Percentiles rank a stretch among this genome's conserved stretches.
These are phyloP conservation scores for Canariomyces notabilis DNA, from an alignment of 2,329 filamentous ascomycete genomes.

Conservation along the genomic window DNA sequence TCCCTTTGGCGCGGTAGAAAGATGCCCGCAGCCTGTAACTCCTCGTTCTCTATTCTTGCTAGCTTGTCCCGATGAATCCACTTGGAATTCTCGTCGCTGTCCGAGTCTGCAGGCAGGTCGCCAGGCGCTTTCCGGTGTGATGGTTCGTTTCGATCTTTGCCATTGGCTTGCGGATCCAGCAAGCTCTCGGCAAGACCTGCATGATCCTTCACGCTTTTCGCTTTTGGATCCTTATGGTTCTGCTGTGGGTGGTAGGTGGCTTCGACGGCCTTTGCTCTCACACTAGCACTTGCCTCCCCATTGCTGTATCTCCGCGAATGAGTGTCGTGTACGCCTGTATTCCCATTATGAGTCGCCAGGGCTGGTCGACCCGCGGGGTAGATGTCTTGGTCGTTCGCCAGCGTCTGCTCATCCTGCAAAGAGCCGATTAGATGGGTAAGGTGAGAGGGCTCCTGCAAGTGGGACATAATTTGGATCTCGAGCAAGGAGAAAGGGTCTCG, in stretches of 20 bases:
- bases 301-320: constrained; percentile 11
- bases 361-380: constrained; percentile 16
- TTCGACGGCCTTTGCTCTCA: constrained; percentile 16
- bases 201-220: constrained; percentile 37
- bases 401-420: constrained; percentile 17
- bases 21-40: constrained; percentile 74
- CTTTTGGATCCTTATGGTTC: constrained; percentile 30
- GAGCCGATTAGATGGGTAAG: constrained; percentile 11
- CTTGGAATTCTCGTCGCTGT: constrained; percentile 56
- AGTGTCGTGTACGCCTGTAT: constrained; percentile 16
- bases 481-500: background rate
- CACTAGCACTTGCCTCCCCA: constrained; percentile 14
- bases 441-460: constrained; percentile 5
- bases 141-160: constrained; percentile 19
- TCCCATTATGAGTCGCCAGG: constrained; percentile 25
- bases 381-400: constrained; percentile 13
- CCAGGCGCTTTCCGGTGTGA: constrained; percentile 25
- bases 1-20: constrained; percentile 51
- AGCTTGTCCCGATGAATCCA: constrained; percentile 87
- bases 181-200: constrained; percentile 42
- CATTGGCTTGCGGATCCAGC: constrained; percentile 37
- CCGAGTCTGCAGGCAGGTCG: constrained; percentile 28
- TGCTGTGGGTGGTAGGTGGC: constrained; percentile 14
- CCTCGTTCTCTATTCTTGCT: constrained; percentile 72
- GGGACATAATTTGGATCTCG: background rate